phyloP scores from a whole-genome alignment of 495 filamentous ascomycete species.

The Penicillium canescens region DNA sequence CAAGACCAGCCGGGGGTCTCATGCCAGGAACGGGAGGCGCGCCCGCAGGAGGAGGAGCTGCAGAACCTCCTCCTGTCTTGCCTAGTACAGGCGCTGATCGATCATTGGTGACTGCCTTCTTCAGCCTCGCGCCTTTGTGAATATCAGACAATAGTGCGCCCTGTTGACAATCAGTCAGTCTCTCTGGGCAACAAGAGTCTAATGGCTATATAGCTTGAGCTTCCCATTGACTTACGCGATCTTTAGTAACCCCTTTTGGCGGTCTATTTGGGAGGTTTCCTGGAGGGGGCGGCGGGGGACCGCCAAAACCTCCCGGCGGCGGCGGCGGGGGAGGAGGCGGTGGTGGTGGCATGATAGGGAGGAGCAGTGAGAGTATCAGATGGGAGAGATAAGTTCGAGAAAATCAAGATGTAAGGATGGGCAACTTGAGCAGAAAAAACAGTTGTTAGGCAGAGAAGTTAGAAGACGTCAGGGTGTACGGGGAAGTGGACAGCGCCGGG shows the following conservation, averaged over 20 bases:
- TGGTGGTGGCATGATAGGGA: slow-evolving; percentile 59
- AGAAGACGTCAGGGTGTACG: slow-evolving; percentile 30
- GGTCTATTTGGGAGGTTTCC: slow-evolving; percentile 49
- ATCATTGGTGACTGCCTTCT: slow-evolving; percentile 92
- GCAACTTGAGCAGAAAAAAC: slow-evolving; percentile 24
- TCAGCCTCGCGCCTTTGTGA: slow-evolving; percentile 73
- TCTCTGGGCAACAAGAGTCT: not conserved
- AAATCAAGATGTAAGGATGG: slow-evolving; percentile 8
- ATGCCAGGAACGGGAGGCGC: slow-evolving; percentile 82
- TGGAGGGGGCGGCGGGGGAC: slow-evolving; percentile 66
- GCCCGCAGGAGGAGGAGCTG: slow-evolving; percentile 61
- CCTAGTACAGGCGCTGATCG: slow-evolving; percentile 79
- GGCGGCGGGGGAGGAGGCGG: slow-evolving; percentile 72
- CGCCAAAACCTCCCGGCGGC: slow-evolving; percentile 62
- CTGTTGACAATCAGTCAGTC: slow-evolving; percentile 50
- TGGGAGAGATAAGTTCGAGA: slow-evolving; percentile 8
- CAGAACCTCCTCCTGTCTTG: slow-evolving; percentile 51
- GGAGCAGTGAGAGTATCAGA: slow-evolving; percentile 3
- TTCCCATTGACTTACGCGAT: slow-evolving; percentile 50
- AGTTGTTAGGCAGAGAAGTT: slow-evolving; percentile 27
- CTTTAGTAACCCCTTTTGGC: slow-evolving; percentile 45
- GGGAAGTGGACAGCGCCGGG: slow-evolving; percentile 25
- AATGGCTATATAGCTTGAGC: not conserved
- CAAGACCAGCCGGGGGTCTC: slow-evolving; percentile 65
- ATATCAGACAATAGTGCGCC: slow-evolving; percentile 90